Percentiles rank a stretch among this genome's conserved stretches.
Evolutionary conservation across 2,329 filamentous ascomycete species (phyloP).

Genomic region (Cryphonectria naterciae): DNA sequence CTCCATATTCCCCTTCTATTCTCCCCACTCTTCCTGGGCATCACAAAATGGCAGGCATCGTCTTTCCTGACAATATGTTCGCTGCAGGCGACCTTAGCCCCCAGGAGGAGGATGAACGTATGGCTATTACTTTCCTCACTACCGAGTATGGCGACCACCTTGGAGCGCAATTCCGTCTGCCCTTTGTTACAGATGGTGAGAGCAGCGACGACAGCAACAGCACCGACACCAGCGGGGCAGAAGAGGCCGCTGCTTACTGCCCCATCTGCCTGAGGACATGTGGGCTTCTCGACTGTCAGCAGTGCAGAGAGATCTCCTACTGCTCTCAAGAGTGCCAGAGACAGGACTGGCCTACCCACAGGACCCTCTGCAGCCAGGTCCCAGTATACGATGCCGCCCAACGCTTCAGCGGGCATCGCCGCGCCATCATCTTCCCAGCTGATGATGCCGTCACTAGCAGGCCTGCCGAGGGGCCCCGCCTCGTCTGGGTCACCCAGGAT

Average conservation of each 20-base stretch:
- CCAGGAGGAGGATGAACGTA: too few species aligned
- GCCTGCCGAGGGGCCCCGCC: not conserved
- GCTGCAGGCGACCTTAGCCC: too few species aligned
- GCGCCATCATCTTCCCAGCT: conserved; percentile 20
- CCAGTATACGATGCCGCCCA: not conserved
- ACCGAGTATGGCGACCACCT: too few species aligned
- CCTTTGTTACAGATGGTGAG: too few species aligned
- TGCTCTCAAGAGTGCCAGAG: conserved; percentile 19
- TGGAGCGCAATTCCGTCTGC: too few species aligned
- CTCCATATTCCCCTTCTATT: too few species aligned
- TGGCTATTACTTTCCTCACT: too few species aligned
- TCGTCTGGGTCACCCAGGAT: not conserved
- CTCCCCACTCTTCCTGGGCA: too few species aligned
- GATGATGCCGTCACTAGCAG: not conserved
- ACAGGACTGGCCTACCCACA: conserved; percentile 20
- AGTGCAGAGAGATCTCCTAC: conserved; percentile 21
- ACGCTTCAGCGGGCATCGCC: conserved; percentile 2
- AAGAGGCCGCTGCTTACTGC: conserved; percentile 5
- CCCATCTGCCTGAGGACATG: conserved; percentile 15
- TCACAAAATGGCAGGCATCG: too few species aligned
- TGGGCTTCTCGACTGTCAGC: not conserved
- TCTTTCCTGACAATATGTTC: too few species aligned
- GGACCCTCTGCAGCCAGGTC: conserved; percentile 14
- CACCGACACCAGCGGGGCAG: not conserved
- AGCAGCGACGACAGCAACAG: not conserved